Evolutionary conservation across 208 protist species (phyloP), one percentile per base, ranked within the genome.

Genomic region (Kentomonas sorsogonicus): DNA sequence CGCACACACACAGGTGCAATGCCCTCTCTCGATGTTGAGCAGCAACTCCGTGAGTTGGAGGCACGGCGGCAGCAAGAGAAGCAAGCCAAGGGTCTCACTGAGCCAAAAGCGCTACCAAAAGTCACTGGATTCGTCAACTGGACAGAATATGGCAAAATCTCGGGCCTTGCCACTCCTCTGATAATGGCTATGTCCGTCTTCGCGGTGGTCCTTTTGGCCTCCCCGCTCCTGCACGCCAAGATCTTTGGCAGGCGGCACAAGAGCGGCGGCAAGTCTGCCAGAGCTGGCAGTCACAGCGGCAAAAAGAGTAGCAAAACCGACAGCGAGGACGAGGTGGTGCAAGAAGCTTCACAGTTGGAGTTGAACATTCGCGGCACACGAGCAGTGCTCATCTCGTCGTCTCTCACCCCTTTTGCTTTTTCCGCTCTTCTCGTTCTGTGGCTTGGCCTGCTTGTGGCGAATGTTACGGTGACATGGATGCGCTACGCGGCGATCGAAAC

Each of bases 31-130:
- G 77, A 84, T 51, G 52, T 84, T 25, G 77, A 84, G 34, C 58
- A 74, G 50, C 77, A 84, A 53, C 53, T 79, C 16, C 67, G 69
- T 22, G 60, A 61, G 4, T 60, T 64, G 20, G 61, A 74, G 44
- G 50, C 68, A 48, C 33, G 36, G 53, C 6, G 60, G 7, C 25
- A 65, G 34, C 50, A 65, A 51, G 36, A 59, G 25, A 16, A 33
- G 40, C 10, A 27, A 39, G 27, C 58, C 43, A 33, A 25, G 34
- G 26, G 53, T 64, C 31, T 70, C 54, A 31, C 65, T 51, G 31
- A 26, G 64, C 13, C 65, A 71, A 16, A 1, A 15, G 36, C 22
- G 23, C 15, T 71, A 66, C 52, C 39, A 34, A n/a, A 46, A 11
- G n/a, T 56, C 56, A 0, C n/a, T n/a, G n/a, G n/a, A n/a, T n/a